Percentiles rank a stretch among this genome's conserved stretches.
Evolutionary conservation across 371 early-diverging fungal species (phyloP).

Genomic region (Apophysomyces ossiformis): DNA sequence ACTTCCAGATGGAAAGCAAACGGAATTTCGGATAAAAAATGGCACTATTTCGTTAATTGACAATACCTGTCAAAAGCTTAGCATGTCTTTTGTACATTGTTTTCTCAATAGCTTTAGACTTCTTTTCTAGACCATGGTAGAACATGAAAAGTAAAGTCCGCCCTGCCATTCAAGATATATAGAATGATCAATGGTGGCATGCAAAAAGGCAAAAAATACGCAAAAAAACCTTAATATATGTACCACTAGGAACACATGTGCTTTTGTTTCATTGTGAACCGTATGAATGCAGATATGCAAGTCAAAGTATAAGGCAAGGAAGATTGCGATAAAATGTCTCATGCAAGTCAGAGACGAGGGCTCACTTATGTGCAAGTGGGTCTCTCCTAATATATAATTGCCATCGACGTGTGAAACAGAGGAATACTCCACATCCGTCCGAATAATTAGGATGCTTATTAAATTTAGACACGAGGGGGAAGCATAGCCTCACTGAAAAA

Average conservation of each 20-base stretch:
- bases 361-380: too few relatives aligned
- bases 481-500: neutral
- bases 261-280: neutral
- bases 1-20: neutral
- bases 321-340: neutral
- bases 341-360: neutral
- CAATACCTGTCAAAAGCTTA: too few relatives aligned
- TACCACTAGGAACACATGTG: neutral
- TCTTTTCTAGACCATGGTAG: too few relatives aligned
- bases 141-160: too few relatives aligned
- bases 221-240: neutral
- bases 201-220: neutral
- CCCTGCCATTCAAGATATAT: neutral
- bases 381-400: too few relatives aligned
- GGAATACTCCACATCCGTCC: neutral
- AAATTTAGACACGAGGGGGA: neutral
- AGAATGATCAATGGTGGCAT: neutral
- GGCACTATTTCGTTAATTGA: too few relatives aligned
- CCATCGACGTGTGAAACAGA: neutral
- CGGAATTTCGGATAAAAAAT: too few relatives aligned
- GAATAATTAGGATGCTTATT: slow-evolving; percentile 6
- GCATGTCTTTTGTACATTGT: too few relatives aligned
- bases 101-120: too few relatives aligned
- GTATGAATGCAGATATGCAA: neutral
- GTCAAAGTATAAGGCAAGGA: neutral